Evolutionary conservation across 2,329 filamentous ascomycete genomes (phyloP), one percentile per base, ranked within the genome.

Genomic region (Cladophialophora yegresii): DNA sequence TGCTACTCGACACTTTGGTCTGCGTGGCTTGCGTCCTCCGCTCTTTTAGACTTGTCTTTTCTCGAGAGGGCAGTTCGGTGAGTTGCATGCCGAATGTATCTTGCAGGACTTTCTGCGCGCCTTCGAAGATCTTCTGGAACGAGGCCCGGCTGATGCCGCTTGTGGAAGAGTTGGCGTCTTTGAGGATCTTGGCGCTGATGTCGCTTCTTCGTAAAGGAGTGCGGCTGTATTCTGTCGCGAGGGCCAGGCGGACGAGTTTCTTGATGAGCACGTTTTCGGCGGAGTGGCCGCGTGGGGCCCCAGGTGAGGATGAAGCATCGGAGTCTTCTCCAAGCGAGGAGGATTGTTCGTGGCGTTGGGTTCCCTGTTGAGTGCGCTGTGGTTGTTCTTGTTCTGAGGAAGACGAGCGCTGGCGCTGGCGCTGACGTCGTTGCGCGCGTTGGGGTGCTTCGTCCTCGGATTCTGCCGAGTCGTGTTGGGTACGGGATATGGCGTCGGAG

Each of bases 1-100:
- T 79, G 28, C 77, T 81, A 12, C 82, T 75, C 16, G 79, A 76
- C 26, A 78, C 79, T 40, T 84, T 84, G 16, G 82, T 83, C 62
- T 70, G 70, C 12, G 67, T 69, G 3, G 66, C 67, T 32, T 66
- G 63, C 10, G 56, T 66, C 7, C 70, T 67, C 4, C 70, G 58
- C 30, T 71, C 70, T n/a, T 67, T 87, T 36, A 96, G 78, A 0
- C 92, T 92, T 55, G 90, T 84, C 76, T 92, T 96, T 73, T 97
- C 93, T 72, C 85, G 85, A 1, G 84, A 81, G 0, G 95, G 92
- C 56, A 98, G 81, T 77, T 97, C 93, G 3, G 86, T 83, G 82
- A 99, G 85, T 75, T 93, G 85, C 92, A 98, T 96, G n/a, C 95
- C 95, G 77, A 96, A 98, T 0, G 88, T 83, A 1, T 79, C 79